Evolutionary conservation across 2,329 filamentous ascomycete species (phyloP).

Genomic region (Hypoxylon sp.): DNA sequence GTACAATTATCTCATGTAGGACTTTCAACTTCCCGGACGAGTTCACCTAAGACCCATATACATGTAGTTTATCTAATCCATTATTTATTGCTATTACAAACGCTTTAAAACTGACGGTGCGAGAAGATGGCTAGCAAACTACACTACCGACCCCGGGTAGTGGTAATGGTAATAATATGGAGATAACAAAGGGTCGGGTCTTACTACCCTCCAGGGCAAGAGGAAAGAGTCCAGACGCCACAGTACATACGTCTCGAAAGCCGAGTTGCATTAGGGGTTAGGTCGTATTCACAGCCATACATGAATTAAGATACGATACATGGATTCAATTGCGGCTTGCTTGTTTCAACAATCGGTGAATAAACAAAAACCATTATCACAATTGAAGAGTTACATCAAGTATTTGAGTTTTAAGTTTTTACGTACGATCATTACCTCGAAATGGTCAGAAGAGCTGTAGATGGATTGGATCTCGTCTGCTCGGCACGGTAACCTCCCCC

Average conservation of each 20-base stretch:
- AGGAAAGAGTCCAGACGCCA: conserved; percentile 13
- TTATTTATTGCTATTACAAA: not conserved
- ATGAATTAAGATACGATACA: conserved; percentile 17
- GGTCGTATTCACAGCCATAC: conserved; percentile 31
- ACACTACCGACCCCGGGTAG: conserved; percentile 16
- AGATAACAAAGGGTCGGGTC: conserved; percentile 40
- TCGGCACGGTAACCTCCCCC: conserved; percentile 40
- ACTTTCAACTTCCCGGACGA: conserved; percentile 2
- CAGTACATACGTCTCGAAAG: conserved; percentile 8
- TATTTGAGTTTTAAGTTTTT: conserved; percentile 40
- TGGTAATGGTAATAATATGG: conserved; percentile 39
- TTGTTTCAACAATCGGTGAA: conserved; percentile 21
- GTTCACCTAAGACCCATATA: not conserved
- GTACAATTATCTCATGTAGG: conserved; percentile 2
- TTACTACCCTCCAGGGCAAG: conserved; percentile 41
- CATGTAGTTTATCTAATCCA: not conserved
- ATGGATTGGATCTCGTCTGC: conserved; percentile 34
- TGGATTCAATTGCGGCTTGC: conserved; percentile 11
- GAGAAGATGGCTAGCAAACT: conserved; percentile 4
- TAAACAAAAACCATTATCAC: conserved; percentile 7
- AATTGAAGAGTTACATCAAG: conserved; percentile 37
- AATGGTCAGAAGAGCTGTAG: conserved; percentile 29
- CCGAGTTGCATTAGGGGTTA: conserved; percentile 11
- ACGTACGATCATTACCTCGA: conserved; percentile 37
- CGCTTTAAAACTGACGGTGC: not conserved